A percentile compares a stretch with the other conserved stretches of the same genome.
phyloP scores from a whole-genome alignment of 345 rosid genomes.

The Erodium maritimum region DNA sequence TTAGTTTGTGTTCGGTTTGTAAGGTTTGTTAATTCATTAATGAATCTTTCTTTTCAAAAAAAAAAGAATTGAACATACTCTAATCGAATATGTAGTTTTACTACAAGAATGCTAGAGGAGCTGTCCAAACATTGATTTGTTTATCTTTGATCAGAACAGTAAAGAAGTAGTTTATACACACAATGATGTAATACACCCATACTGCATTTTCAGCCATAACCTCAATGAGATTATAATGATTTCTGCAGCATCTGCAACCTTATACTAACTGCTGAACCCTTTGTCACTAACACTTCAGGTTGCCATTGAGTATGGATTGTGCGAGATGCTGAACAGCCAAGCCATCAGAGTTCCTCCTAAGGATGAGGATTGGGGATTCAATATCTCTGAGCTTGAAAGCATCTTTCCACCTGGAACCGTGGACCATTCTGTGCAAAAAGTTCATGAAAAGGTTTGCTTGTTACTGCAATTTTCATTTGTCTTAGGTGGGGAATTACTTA shows the following conservation, averaged over 20 bases:
- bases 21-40: no score
- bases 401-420: slow-evolving; percentile 50
- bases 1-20: no score
- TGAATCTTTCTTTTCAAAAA: no score
- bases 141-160: no score
- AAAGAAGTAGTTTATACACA: no score
- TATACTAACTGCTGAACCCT: background rate
- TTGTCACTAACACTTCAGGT: slow-evolving; percentile 29
- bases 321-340: slow-evolving; percentile 52
- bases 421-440: slow-evolving; percentile 33
- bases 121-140: background rate
- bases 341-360: slow-evolving; percentile 58
- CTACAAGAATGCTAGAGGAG: no score
- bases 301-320: slow-evolving; percentile 60
- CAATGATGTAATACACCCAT: no score
- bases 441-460: slow-evolving; percentile 43
- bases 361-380: slow-evolving; percentile 51
- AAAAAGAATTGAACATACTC: no score
- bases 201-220: no score
- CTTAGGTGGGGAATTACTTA: no score
- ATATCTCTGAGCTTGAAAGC: slow-evolving; percentile 41
- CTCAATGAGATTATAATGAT: background rate
- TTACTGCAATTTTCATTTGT: background rate
- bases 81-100: no score
- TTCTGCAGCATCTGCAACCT: background rate